These are phyloP conservation scores for Fusarium subtropicale DNA, from an alignment of 2,329 filamentous ascomycete species.

Conservation along the genomic window DNA sequence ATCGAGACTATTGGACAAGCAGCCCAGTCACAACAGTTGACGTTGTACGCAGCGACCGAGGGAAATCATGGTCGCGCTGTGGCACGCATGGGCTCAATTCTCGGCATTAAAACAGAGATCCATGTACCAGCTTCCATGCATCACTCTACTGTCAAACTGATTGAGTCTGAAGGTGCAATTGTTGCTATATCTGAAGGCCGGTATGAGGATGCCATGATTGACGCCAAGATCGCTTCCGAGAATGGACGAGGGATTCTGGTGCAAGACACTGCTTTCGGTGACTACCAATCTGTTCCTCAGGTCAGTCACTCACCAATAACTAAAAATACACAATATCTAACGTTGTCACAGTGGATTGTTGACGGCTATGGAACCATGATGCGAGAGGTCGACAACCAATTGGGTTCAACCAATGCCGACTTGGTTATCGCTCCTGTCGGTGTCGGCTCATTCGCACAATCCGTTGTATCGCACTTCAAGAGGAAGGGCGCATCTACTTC, in stretches of 20 bases:
- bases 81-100: slow-evolving; percentile 71
- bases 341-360: slow-evolving; percentile 70
- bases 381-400: slow-evolving; percentile 72
- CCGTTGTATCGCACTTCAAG: slow-evolving; percentile 75
- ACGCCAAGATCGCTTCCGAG: slow-evolving; percentile 58
- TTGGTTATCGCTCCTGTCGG: slow-evolving; percentile 75
- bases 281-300: slow-evolving; percentile 73
- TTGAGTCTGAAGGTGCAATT: slow-evolving; percentile 71
- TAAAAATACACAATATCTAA: neutral
- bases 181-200: slow-evolving; percentile 66
- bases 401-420: slow-evolving; percentile 53
- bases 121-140: slow-evolving; percentile 73
- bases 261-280: slow-evolving; percentile 75
- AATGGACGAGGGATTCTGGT: slow-evolving; percentile 65
- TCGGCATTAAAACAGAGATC: slow-evolving; percentile 67
- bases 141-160: slow-evolving; percentile 62
- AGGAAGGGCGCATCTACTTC: slow-evolving; percentile 44
- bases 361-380: slow-evolving; percentile 83
- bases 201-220: slow-evolving; percentile 73
- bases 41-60: slow-evolving; percentile 74
- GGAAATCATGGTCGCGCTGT: slow-evolving; percentile 83
- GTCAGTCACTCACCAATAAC: slow-evolving; percentile 48
- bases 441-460: slow-evolving; percentile 78
- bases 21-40: slow-evolving; percentile 50
- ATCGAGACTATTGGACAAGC: slow-evolving; percentile 57